Evolutionary conservation across 2,329 filamentous ascomycete genomes (phyloP).

Genomic region (Diplodia intermedia): DNA sequence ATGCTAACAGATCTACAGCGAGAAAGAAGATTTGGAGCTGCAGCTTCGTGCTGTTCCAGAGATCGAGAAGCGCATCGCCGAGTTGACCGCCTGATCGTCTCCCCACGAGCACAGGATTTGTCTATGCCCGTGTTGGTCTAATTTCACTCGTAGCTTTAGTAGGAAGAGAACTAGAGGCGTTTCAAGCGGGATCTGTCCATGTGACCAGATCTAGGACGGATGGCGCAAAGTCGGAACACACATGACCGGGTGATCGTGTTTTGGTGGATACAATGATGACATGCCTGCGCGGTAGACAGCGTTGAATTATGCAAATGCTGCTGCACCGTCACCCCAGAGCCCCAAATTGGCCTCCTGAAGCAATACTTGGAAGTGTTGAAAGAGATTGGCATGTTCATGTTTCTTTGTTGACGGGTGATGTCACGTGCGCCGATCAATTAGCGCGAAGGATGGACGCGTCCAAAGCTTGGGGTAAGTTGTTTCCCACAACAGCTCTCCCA

Average conservation of each 20-base stretch:
- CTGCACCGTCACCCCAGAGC: background rate
- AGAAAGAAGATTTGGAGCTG: constrained; percentile 92
- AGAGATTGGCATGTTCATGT: background rate
- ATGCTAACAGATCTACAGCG: constrained; percentile 54
- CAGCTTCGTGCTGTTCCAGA: constrained; percentile 85
- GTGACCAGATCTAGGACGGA: constrained; percentile 3
- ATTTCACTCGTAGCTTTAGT: background rate
- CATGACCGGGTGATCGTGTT: background rate
- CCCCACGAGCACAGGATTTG: background rate
- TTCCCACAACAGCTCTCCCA: constrained; percentile 22
- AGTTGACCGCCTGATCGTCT: constrained; percentile 63
- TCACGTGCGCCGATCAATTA: constrained; percentile 22
- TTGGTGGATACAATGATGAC: background rate
- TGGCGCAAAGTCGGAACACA: constrained; percentile 7
- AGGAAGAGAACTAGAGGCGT: constrained; percentile 21
- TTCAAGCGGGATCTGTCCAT: constrained; percentile 5
- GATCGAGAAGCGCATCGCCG: constrained; percentile 81
- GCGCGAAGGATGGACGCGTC: constrained; percentile 12
- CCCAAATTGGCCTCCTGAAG: background rate
- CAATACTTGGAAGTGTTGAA: background rate
- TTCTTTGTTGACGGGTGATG: background rate
- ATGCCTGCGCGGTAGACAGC: constrained; percentile 4
- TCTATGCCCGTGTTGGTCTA: constrained; percentile 1
- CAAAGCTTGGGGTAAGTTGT: constrained; percentile 25
- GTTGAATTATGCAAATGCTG: background rate